Conservation (phyloP, 192 early-diverging fungal species). For the Backusella westeae region DNA sequence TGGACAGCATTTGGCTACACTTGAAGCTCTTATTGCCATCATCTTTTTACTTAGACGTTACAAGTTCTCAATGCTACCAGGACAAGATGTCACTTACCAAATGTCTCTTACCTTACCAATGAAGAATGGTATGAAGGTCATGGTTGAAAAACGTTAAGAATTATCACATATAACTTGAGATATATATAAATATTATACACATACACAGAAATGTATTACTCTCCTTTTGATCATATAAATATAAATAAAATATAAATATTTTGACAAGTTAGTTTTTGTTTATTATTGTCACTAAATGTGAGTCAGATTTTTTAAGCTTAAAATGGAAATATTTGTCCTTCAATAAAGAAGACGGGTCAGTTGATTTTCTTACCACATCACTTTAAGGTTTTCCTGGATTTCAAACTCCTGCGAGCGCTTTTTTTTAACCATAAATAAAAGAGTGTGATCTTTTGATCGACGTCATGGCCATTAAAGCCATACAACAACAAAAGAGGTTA, state of each 20-base stretch:
- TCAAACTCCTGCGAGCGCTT: background rate
- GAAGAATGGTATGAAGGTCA: constrained; percentile 31
- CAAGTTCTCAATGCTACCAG: constrained; percentile 35
- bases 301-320: background rate
- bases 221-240: constrained; percentile 2
- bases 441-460: background rate
- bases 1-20: constrained; percentile 41
- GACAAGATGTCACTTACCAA: constrained; percentile 29
- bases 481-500: background rate
- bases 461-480: background rate
- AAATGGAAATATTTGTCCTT: background rate
- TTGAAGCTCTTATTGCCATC: constrained; percentile 41
- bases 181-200: background rate
- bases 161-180: background rate
- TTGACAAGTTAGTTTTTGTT: constrained; percentile 4
- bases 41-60: constrained; percentile 37
- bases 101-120: constrained; percentile 28
- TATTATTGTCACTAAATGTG: background rate
- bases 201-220: constrained; percentile 3
- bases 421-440: background rate
- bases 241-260: constrained; percentile 5
- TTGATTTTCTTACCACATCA: background rate
- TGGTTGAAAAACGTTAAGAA: constrained; percentile 25
- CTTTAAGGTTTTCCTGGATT: background rate
- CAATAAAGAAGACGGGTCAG: background rate